Evolutionary conservation across 2,329 filamentous ascomycete species (phyloP), one percentile per base, ranked within the genome.

Genomic region (Aspergillus brunneoviolaceus): DNA sequence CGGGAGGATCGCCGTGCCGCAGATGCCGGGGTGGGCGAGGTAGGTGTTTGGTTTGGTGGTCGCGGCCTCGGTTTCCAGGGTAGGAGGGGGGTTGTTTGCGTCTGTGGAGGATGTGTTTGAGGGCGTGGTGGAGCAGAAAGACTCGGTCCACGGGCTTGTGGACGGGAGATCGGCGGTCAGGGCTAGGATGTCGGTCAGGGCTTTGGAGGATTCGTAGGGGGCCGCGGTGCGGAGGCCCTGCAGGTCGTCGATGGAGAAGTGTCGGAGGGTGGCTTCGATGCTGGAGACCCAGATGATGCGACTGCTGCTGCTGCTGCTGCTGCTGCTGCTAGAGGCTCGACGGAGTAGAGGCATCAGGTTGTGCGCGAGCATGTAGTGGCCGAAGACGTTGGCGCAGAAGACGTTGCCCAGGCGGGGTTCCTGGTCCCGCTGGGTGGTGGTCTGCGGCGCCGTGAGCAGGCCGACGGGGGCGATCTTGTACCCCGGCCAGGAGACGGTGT

Each of bases 361-460:
- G 74, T 96, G 93, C 16, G 86, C 86, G 25, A 99, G 86, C 70
- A 97, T 79, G 74, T 99, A 98, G 78, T 99, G 95, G 0, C 95
- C 95, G 72, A 99, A 98, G 31, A 96, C 84, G 72, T 98, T 98
- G 53, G 94, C 89, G 73, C 89, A 89, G 74, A 98, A 99, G 19
- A 96, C 87, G 66, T 91, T 84, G 3, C 92, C 93, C 0, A 99
- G 79, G 5, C 80, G 78, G 0, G 89, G 87, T 60, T 87, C 84
- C 16, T 77, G 67, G 3, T 60, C 56, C 4, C 53, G 49, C 3
- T 58, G 57, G 5, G 75, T 10, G 74, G 19, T 71, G 14, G 83
- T 78, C 71, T 92, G 83, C 9, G 78, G 75, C 61, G 79, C 78
- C n/a, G 85, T 79, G 0, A 84, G 60, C 60, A 81, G 77, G 25